Percentiles rank a stretch among this genome's conserved stretches.
Conservation (phyloP, 2,329 filamentous ascomycete species). For the Aaosphaeria pasadenensis region DNA sequence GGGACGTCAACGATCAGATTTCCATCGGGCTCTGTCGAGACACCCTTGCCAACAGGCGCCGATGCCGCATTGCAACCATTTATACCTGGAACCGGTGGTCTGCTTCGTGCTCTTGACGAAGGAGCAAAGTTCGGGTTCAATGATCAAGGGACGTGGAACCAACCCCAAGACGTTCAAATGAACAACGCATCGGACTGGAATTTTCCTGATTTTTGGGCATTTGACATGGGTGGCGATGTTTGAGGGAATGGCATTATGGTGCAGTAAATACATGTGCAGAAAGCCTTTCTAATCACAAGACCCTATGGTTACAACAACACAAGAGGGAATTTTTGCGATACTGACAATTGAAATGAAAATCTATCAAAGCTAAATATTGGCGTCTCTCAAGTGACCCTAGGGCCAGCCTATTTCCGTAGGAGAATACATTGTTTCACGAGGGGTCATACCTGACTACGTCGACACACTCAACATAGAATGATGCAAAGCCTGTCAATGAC, state of each 20-base stretch:
- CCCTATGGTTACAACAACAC: background rate
- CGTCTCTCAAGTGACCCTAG: background rate
- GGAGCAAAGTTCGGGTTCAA: conserved; percentile 3
- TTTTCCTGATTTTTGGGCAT: conserved; percentile 35
- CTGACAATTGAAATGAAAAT: background rate
- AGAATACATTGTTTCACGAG: too few relatives aligned
- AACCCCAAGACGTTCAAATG: conserved; percentile 24
- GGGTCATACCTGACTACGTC: too few relatives aligned
- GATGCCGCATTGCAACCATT: conserved; percentile 2
- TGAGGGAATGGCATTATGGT: conserved; percentile 1
- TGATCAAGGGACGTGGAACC: conserved; percentile 13
- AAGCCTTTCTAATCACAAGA: background rate
- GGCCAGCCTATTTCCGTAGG: background rate
- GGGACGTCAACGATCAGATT: conserved; percentile 2
- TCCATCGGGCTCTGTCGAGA: background rate
- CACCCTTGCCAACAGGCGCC: background rate
- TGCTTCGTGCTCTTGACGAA: conserved; percentile 4
- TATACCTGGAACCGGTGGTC: conserved; percentile 6
- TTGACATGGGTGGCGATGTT: conserved; percentile 29
- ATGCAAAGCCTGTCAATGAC: too few relatives aligned
- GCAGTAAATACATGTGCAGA: too few relatives aligned
- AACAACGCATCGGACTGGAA: conserved; percentile 25
- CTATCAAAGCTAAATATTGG: background rate
- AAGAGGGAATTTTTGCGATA: background rate
- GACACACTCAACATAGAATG: too few relatives aligned